Evolutionary conservation across 306 rosid genomes (phyloP).

Genomic region (Sindora glabra): DNA sequence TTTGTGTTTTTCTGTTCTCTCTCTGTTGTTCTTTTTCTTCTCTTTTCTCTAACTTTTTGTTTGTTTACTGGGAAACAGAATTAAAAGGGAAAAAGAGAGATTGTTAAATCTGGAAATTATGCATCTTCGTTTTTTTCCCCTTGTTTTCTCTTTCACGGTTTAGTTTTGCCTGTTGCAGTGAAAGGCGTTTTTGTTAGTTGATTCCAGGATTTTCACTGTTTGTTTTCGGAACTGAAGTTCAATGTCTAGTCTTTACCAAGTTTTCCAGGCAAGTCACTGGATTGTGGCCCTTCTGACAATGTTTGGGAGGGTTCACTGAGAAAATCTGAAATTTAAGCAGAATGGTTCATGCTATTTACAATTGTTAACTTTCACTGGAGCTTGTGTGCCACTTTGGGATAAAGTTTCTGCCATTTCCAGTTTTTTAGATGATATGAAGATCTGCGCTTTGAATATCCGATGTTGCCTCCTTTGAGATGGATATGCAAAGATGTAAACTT

Average conservation of each 20-base stretch:
- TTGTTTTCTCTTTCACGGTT: not conserved
- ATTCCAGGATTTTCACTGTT: not conserved
- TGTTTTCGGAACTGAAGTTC: not conserved
- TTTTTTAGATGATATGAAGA: not conserved
- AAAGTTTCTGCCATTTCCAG: not conserved
- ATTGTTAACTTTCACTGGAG: not conserved
- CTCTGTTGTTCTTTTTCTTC: not conserved
- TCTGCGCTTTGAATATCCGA: not conserved
- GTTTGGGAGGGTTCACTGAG: not conserved
- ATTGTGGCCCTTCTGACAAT: not conserved
- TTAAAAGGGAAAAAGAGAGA: not conserved
- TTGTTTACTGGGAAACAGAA: not conserved
- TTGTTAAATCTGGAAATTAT: constrained; percentile 10
- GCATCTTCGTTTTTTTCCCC: not conserved
- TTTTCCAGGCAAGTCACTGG: not conserved
- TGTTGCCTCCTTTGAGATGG: not conserved
- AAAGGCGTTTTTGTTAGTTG: not conserved
- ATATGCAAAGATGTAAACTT: constrained; percentile 5
- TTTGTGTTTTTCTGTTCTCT: not conserved
- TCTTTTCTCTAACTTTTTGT: not conserved
- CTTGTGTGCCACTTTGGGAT: not conserved
- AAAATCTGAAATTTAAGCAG: not conserved
- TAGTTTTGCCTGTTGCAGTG: not conserved
- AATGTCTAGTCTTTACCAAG: not conserved
- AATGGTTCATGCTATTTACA: constrained; percentile 5